Evolutionary conservation across 2,329 filamentous ascomycete species (phyloP).

Genomic region (Penicillium aurantiogriseum): DNA sequence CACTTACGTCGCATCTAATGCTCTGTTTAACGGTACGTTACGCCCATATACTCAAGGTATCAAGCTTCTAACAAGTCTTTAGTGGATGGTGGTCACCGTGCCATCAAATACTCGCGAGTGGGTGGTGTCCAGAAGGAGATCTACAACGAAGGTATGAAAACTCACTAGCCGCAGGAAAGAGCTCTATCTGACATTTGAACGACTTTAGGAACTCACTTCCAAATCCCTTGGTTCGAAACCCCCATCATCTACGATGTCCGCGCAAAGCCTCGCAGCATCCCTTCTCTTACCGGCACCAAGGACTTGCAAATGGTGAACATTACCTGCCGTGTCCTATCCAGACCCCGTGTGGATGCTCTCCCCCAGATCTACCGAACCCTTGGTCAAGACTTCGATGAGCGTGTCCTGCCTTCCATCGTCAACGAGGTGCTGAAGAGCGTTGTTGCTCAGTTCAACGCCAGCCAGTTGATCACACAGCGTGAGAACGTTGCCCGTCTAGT

Average conservation of each 20-base stretch:
- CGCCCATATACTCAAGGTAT: neutral
- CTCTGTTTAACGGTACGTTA: conserved; percentile 64
- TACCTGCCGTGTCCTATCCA: conserved; percentile 95
- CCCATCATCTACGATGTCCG: conserved; percentile 97
- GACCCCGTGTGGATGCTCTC: conserved; percentile 80
- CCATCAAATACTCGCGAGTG: conserved; percentile 95
- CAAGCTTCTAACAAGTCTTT: conserved; percentile 17
- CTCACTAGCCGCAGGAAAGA: neutral
- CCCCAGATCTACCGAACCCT: conserved; percentile 97
- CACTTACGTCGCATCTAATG: conserved; percentile 50
- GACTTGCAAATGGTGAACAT: conserved; percentile 99
- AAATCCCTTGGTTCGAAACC: conserved; percentile 95
- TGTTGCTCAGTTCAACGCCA: conserved; percentile 97
- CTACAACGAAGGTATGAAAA: conserved; percentile 75
- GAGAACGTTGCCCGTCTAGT: conserved; percentile 92
- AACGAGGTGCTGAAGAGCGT: conserved; percentile 99
- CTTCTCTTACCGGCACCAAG: conserved; percentile 96
- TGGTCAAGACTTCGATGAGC: conserved; percentile 93
- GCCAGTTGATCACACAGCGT: conserved; percentile 96
- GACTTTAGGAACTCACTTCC: conserved; percentile 76
- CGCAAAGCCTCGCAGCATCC: conserved; percentile 93
- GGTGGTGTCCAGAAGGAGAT: conserved; percentile 95
- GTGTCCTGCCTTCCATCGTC: conserved; percentile 93
- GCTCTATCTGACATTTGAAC: conserved; percentile 8
- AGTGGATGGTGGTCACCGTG: conserved; percentile 97